Base-by-base conservation (phyloP, 192 early-diverging fungal species). In the Coemansia sp. region DNA sequence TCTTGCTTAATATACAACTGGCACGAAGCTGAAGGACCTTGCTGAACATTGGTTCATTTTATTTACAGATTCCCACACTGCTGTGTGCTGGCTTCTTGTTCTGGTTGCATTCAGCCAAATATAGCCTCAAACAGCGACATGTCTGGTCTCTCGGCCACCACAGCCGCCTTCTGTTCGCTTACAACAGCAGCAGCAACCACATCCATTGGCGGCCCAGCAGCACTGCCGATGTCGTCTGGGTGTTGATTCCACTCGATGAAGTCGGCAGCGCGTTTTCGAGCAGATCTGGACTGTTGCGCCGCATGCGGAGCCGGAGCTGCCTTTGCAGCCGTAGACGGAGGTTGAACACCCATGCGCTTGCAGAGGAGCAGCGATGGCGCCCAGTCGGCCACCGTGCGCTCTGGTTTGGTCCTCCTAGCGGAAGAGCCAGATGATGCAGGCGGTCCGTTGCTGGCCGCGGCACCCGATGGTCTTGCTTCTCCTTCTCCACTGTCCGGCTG, bases 271-370 rank as follows among this genome's bases (percentile, higher is more conserved):
- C 60, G 68, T 32, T 52, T 64, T 23, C 72, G 63, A 19, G 50
- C 40, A 10, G 40, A 47, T 26, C 19, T 56, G 9, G 11, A 19
- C 11, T 64, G 39, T 45, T 47, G 42, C 2, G n/a, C 18, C 5
- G 42, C 18, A 12, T 5, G 42, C 32, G 32, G 32, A 32, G 4
- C 32, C 1, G 32, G 32, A 4, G 32, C 32, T 0, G 32, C 32
- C 9, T 32, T 52, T 48, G 47, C n/a, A 9, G 74, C 18, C 9
- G 63, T 52, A 9, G 61, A 48, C 3, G 75, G 75, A 5, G 66
- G 69, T 15, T 23, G 40, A 38, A 77, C 39, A 11, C 58, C 58
- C 69, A 77, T 71, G 49, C 75, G 75, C 70, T 71, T 77, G 61
- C 75, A 77, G 8, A 77, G 61, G 10, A 77, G 41, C 41, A 26